These are phyloP conservation scores for Torrubiella hemipterigena DNA, from an alignment of 2,329 filamentous ascomycete species.

Conservation along the genomic window DNA sequence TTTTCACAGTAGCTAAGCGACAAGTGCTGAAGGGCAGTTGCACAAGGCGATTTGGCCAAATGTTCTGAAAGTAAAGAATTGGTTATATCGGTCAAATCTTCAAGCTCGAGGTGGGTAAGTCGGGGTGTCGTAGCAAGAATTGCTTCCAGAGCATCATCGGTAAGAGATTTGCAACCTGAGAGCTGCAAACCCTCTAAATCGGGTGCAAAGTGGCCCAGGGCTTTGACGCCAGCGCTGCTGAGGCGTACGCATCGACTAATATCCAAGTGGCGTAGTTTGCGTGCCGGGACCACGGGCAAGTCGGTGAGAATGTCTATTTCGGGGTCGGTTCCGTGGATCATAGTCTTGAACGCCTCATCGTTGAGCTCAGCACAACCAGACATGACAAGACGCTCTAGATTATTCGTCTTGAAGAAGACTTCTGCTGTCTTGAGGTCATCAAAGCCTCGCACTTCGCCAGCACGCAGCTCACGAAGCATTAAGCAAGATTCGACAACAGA, in stretches of 20 bases:
- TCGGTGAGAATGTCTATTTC: conserved; percentile 73
- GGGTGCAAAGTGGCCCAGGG: conserved; percentile 63
- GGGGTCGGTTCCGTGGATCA: conserved; percentile 65
- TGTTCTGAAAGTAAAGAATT: conserved; percentile 61
- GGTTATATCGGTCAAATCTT: conserved; percentile 69
- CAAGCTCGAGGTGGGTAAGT: conserved; percentile 78
- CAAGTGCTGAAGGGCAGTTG: conserved; percentile 60
- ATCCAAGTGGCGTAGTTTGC: conserved; percentile 74
- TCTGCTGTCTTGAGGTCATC: conserved; percentile 60
- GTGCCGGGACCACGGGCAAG: conserved; percentile 60
- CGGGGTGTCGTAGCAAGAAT: conserved; percentile 64
- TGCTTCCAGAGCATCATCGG: conserved; percentile 58
- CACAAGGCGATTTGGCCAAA: conserved; percentile 67
- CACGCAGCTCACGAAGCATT: conserved; percentile 66
- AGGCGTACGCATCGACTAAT: conserved; percentile 67
- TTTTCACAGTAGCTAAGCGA: conserved; percentile 85
- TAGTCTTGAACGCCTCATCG: conserved; percentile 59
- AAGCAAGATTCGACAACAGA: conserved; percentile 62
- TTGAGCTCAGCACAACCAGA: conserved; percentile 69
- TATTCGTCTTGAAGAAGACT: conserved; percentile 68
- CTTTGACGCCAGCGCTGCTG: conserved; percentile 59
- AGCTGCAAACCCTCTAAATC: conserved; percentile 73
- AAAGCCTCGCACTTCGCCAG: conserved; percentile 72
- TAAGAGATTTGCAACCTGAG: conserved; percentile 63
- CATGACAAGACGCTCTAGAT: conserved; percentile 68